Percentiles rank a stretch among this genome's conserved stretches.
These are phyloP conservation scores for Schrenkiella parvula DNA, from an alignment of 345 rosid genomes.

Conservation along the genomic window DNA sequence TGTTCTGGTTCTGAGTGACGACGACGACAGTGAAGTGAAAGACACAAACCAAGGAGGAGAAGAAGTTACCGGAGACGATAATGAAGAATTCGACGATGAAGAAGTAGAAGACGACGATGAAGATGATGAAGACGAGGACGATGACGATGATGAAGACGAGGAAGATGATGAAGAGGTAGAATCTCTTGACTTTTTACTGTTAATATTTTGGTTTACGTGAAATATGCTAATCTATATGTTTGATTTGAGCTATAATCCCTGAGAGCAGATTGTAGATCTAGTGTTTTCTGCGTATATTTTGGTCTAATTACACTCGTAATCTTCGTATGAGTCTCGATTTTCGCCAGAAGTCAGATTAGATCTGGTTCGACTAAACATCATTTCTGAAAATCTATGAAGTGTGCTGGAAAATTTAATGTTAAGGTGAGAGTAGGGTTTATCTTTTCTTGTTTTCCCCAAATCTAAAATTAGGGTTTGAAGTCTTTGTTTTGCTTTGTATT, in stretches of 20 bases:
- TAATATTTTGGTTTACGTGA: not conserved
- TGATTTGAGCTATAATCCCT: not conserved
- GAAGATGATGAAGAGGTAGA: slow-evolving; percentile 43
- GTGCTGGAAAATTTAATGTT: not conserved
- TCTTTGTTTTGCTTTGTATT: not conserved
- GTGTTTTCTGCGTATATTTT: not conserved
- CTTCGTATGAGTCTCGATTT: not conserved
- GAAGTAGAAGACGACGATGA: slow-evolving; percentile 59
- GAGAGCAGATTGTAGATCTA: slow-evolving; percentile 12
- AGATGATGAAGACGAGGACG: slow-evolving; percentile 40
- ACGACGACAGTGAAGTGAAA: slow-evolving; percentile 35
- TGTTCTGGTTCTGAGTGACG: slow-evolving; percentile 30
- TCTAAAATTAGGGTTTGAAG: not conserved
- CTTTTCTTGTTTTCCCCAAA: not conserved
- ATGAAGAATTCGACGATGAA: slow-evolving; percentile 43
- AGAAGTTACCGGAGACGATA: slow-evolving; percentile 41
- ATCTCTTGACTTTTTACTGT: not conserved
- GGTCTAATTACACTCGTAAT: not conserved
- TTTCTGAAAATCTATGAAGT: not conserved
- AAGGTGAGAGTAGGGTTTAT: not conserved
- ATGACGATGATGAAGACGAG: slow-evolving; percentile 40
- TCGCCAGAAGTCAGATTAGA: not conserved
- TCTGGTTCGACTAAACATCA: not conserved
- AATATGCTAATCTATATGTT: not conserved
- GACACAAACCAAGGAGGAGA: slow-evolving; percentile 41